Evolutionary conservation across 371 early-diverging fungal species (phyloP).

Genomic region (Mortierella polycephala): DNA sequence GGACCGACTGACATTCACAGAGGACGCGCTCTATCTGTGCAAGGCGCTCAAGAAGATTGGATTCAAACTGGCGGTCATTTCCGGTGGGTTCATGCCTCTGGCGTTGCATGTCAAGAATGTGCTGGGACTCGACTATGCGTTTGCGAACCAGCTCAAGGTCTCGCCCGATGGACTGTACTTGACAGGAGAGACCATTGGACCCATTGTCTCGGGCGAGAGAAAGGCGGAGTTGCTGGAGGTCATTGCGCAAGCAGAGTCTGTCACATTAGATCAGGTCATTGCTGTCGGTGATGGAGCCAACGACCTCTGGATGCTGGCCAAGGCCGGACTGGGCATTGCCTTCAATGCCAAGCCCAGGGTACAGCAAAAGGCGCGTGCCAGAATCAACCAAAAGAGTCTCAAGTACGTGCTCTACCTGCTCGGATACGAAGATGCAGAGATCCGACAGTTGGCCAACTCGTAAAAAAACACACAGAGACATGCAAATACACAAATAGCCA

Average conservation of each 20-base stretch:
- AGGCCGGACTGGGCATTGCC: constrained; percentile 98
- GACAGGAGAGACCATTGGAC: constrained; percentile 88
- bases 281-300: constrained; percentile 99
- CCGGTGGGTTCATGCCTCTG: constrained; percentile 95
- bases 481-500: neutral
- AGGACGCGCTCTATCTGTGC: constrained; percentile 92
- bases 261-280: constrained; percentile 89
- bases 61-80: constrained; percentile 93
- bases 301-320: constrained; percentile 97
- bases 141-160: constrained; percentile 94
- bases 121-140: constrained; percentile 94
- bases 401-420: constrained; percentile 75
- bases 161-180: constrained; percentile 82
- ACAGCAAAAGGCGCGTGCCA: constrained; percentile 88
- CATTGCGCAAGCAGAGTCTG: constrained; percentile 92
- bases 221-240: constrained; percentile 95
- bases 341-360: constrained; percentile 98
- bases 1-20: constrained; percentile 82
- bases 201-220: constrained; percentile 90
- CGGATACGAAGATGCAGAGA: constrained; percentile 59
- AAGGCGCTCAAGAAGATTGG: constrained; percentile 90
- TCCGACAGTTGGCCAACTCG: constrained; percentile 50
- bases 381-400: constrained; percentile 93
- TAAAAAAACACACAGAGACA: constrained; percentile 1
- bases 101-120: constrained; percentile 90